Evolutionary conservation across 352 stramenopile genomes (phyloP).

Genomic region (Pythium biforme): DNA sequence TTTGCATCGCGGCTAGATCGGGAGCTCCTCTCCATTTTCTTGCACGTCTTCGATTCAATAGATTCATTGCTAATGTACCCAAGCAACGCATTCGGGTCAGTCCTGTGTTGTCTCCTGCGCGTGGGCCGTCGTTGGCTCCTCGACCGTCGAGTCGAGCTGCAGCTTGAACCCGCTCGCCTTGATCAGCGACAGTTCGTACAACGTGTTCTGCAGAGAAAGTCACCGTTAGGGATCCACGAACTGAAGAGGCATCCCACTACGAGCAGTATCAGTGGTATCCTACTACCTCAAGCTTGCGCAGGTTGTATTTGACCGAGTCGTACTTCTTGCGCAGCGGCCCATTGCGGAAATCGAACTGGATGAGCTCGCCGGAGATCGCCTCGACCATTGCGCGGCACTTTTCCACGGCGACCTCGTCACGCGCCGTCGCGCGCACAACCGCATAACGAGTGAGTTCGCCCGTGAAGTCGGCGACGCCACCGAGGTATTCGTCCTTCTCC

Average conservation of each 20-base stretch:
- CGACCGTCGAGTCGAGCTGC: slow-evolving; percentile 32
- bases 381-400: slow-evolving; percentile 83
- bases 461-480: slow-evolving; percentile 94
- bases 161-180: slow-evolving; percentile 56
- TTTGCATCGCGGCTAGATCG: neutral
- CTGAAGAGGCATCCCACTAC: neutral
- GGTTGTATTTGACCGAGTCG: slow-evolving; percentile 94
- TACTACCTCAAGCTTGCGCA: slow-evolving; percentile 90
- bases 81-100: neutral
- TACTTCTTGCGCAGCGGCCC: slow-evolving; percentile 91
- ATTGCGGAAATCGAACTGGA: slow-evolving; percentile 96
- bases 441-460: slow-evolving; percentile 90
- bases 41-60: slow-evolving; percentile 12
- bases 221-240: neutral
- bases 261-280: neutral
- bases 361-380: slow-evolving; percentile 85
- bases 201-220: slow-evolving; percentile 65
- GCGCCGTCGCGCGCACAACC: slow-evolving; percentile 83
- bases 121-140: slow-evolving; percentile 21
- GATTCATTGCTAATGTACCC: slow-evolving; percentile 3
- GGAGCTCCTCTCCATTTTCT: neutral
- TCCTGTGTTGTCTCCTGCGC: slow-evolving; percentile 6
- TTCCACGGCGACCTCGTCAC: slow-evolving; percentile 82
- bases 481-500: slow-evolving; percentile 91
- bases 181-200: slow-evolving; percentile 93